Base-by-base conservation (phyloP, 192 early-diverging fungal genomes). In the Backusella westeae region DNA sequence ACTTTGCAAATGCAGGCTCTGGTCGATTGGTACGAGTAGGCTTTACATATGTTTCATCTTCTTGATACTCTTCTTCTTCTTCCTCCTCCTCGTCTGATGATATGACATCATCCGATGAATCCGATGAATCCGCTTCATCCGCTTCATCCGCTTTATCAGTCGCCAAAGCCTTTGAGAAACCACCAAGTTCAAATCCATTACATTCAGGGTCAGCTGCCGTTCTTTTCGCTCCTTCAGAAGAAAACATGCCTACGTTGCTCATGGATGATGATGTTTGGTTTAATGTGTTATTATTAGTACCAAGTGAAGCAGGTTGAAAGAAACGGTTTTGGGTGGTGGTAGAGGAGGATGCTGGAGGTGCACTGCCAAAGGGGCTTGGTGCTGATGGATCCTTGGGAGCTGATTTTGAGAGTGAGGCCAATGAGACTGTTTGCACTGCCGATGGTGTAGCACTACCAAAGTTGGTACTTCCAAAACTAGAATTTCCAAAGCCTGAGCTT, bases 361-460 rank as follows among this genome's bases (percentile, higher is more conserved):
- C 15, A 3, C 29, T 17, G 1, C 9, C 34, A 21, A 35, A 21
- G 10, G 32, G 1, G 34, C 19, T 32, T 69, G 1, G 19, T 38
- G 15, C 32, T 32, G 67, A 9, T 21, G 34, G 19, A 19, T 69
- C 32, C 6, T 29, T 29, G 4, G 32, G 19, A 15, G 6, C 39
- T 3, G 68, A 69, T 69, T 41, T 69, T 23, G 68, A 36, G 21
- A 69, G 68, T 41, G 68, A 39, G 5, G 68, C 68, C n/a, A 69
- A 23, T 4, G 68, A 69, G 10, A 69, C 68, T 1, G 68, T 69
- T 69, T 69, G 68, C 4, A 34, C 12, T 12, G 56, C 23, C 26
- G 56, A 63, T 26, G 56, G 56, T 5, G 68, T 3, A 4, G 34
- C 68, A 29, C 35, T 38, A 1, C 68, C 68, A 38, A 63, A 63